These are phyloP conservation scores for Fraxinus platypoda DNA, from an alignment of 305 asterid species.

Conservation along the genomic window DNA sequence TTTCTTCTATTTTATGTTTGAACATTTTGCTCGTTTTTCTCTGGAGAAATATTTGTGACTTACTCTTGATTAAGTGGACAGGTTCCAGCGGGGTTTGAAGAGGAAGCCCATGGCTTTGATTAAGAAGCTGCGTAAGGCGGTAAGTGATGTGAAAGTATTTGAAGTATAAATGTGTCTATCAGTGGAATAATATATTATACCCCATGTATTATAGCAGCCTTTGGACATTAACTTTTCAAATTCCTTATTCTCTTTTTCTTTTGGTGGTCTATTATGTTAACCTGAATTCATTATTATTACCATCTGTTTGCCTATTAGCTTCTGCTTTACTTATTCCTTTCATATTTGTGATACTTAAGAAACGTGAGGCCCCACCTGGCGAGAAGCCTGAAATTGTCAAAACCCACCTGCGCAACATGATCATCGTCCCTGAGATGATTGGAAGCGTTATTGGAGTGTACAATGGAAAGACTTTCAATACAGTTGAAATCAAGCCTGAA, in stretches of 20 bases:
- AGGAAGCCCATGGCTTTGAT: conserved; percentile 58
- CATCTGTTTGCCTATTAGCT: no score
- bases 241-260: background rate
- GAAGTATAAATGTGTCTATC: background rate
- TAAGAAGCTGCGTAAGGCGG: conserved; percentile 56
- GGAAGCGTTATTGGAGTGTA: conserved; percentile 48
- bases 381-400: background rate
- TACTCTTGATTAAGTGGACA: background rate
- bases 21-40: background rate
- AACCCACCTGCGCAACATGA: conserved; percentile 56
- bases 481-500: no score
- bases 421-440: conserved; percentile 40
- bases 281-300: background rate
- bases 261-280: background rate
- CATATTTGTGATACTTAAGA: background rate
- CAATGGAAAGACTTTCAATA: no score
- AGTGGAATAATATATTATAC: background rate
- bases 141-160: conserved; percentile 14
- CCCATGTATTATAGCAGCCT: background rate
- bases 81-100: conserved; percentile 24
- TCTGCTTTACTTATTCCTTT: background rate
- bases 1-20: background rate
- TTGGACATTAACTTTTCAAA: background rate
- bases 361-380: background rate
- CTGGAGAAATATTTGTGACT: background rate